These are phyloP conservation scores for Globisporangium irregulare DNA, from an alignment of 352 stramenopile species.

Conservation along the genomic window DNA sequence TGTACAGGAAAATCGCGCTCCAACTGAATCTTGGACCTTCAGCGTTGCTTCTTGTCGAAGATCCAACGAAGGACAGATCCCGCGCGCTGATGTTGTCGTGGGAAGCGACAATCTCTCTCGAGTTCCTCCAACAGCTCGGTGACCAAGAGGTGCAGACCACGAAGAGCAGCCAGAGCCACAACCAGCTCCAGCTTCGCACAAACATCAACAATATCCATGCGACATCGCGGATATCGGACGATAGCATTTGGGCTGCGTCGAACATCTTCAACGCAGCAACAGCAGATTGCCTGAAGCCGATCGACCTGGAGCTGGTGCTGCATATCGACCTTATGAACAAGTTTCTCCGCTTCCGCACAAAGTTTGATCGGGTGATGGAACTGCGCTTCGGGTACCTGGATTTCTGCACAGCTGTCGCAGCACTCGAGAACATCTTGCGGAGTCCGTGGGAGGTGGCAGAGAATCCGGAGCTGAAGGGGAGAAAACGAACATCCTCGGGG, in stretches of 20 bases:
- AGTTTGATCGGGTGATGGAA: slow-evolving; percentile 76
- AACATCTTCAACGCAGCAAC: slow-evolving; percentile 33
- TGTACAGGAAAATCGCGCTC: slow-evolving; percentile 48
- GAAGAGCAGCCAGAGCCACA: slow-evolving; percentile 19
- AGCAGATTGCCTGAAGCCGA: slow-evolving; percentile 78
- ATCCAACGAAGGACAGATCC: slow-evolving; percentile 63
- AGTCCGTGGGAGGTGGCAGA: slow-evolving; percentile 21
- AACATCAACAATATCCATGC: slow-evolving; percentile 69
- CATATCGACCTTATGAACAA: slow-evolving; percentile 60
- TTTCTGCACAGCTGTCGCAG: slow-evolving; percentile 61
- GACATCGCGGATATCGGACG: slow-evolving; percentile 67
- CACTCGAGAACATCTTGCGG: slow-evolving; percentile 55
- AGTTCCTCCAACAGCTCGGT: slow-evolving; percentile 47
- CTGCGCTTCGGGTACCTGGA: slow-evolving; percentile 84
- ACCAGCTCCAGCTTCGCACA: slow-evolving; percentile 65
- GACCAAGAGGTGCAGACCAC: slow-evolving; percentile 16
- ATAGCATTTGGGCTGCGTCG: slow-evolving; percentile 58
- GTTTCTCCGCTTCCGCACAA: slow-evolving; percentile 65
- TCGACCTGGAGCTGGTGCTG: slow-evolving; percentile 63
- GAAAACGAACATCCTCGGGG: slow-evolving; percentile 41
- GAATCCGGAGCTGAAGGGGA: slow-evolving; percentile 3
- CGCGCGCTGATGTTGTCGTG: slow-evolving; percentile 81
- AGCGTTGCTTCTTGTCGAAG: slow-evolving; percentile 70
- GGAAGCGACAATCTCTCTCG: slow-evolving; percentile 59
- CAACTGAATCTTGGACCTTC: slow-evolving; percentile 65